A percentile compares a stretch with the other conserved stretches of the same genome.
These are phyloP conservation scores for Penicillium sp. DNA, from an alignment of 2,329 filamentous ascomycete species.

Conservation along the genomic window DNA sequence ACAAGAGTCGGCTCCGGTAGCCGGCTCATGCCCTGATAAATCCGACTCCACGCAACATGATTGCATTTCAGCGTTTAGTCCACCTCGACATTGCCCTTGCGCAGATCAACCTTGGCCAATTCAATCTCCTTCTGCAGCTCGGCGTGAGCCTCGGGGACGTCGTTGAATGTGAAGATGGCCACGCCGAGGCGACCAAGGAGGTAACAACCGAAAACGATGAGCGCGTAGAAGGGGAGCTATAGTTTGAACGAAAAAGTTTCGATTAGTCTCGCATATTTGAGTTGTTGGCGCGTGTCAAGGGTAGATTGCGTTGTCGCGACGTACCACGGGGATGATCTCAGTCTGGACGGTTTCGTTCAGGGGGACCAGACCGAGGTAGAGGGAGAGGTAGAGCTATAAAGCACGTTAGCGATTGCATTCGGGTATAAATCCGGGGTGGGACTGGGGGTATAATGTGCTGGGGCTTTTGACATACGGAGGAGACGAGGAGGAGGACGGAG, in stretches of 20 bases:
- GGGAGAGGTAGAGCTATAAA: slow-evolving; percentile 80
- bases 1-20: neutral
- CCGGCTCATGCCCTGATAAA: neutral
- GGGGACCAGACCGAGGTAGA: slow-evolving; percentile 83
- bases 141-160: slow-evolving; percentile 86
- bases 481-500: slow-evolving; percentile 83
- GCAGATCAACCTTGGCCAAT: slow-evolving; percentile 51
- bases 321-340: slow-evolving; percentile 87
- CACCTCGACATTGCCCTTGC: slow-evolving; percentile 50
- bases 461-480: slow-evolving; percentile 70
- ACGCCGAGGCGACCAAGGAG: slow-evolving; percentile 89
- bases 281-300: slow-evolving; percentile 12
- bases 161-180: slow-evolving; percentile 95
- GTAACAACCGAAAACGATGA: slow-evolving; percentile 90
- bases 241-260: slow-evolving; percentile 1
- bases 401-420: slow-evolving; percentile 11
- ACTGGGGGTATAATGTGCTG: neutral
- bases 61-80: slow-evolving; percentile 38
- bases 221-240: slow-evolving; percentile 89
- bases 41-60: neutral
- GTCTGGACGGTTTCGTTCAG: slow-evolving; percentile 78
- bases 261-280: slow-evolving; percentile 5
- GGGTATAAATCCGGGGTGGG: neutral
- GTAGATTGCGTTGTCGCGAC: slow-evolving; percentile 43
- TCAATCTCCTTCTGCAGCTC: slow-evolving; percentile 86